Evolutionary conservation across 1,139 yeast species (phyloP).

Genomic region (Wickerhamomyces sp.): DNA sequence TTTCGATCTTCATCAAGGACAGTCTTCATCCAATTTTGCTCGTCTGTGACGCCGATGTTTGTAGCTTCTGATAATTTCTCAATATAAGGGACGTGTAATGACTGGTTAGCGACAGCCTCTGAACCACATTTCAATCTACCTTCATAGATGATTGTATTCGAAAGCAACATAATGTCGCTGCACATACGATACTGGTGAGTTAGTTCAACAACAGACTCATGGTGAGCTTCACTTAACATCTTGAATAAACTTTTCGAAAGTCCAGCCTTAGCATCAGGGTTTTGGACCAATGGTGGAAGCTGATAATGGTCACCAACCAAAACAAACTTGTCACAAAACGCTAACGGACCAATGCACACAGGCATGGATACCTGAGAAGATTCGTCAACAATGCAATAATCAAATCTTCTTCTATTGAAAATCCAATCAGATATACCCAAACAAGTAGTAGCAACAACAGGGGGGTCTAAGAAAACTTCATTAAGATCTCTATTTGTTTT

Average conservation of each 20-base stretch:
- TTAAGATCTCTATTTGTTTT: constrained; percentile 42
- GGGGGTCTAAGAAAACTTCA: constrained; percentile 47
- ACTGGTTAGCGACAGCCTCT: constrained; percentile 53
- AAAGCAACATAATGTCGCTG: constrained; percentile 75
- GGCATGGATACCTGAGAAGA: constrained; percentile 96
- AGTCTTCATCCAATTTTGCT: constrained; percentile 39
- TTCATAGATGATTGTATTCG: constrained; percentile 74
- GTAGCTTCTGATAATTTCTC: constrained; percentile 12
- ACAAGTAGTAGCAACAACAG: constrained; percentile 86
- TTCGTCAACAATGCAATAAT: constrained; percentile 92
- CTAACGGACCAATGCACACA: constrained; percentile 79
- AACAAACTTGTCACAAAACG: constrained; percentile 72
- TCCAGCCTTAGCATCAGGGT: constrained; percentile 58
- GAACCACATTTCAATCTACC: constrained; percentile 77
- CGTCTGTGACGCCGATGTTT: constrained; percentile 13
- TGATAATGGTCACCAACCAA: constrained; percentile 95
- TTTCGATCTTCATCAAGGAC: constrained; percentile 45
- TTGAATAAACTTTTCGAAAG: constrained; percentile 77
- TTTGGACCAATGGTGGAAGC: constrained; percentile 77
- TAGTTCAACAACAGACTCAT: constrained; percentile 66
- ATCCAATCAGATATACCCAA: constrained; percentile 68
- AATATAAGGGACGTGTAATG: constrained; percentile 40
- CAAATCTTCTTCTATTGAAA: constrained; percentile 55
- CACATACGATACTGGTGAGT: constrained; percentile 93
- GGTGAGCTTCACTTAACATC: constrained; percentile 64